Evolutionary conservation across 2,329 filamentous ascomycete genomes (phyloP), one percentile per base, ranked within the genome.

Genomic region (Dothideomycetidae sp.): DNA sequence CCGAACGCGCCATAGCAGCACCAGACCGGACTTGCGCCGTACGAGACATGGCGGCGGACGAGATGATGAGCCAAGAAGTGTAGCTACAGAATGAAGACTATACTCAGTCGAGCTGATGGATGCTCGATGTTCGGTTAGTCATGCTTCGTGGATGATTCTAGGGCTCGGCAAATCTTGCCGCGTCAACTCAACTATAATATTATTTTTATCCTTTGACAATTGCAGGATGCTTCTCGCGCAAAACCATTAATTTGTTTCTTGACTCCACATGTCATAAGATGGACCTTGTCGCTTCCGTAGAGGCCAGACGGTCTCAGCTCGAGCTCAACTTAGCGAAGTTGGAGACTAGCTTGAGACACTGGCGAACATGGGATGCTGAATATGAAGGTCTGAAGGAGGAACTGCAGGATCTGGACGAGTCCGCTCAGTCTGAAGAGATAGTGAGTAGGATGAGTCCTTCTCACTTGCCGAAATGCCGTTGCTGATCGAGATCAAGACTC

Each of bases 341-440:
- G 13, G 73, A 73, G 39, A 74, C 79, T 50, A 77, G 81, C 5
- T 68, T 96, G 37, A 75, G 76, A 44, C 79, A 93, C 61, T 98
- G 88, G 88, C 80, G 82, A 46, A 78, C 77, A 38, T 92, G 82
- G 73, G 86, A 93, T 55, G 75, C 81, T 33, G 88, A 96, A 56
- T 96, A 96, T 57, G 83, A 93, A 53, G 74, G 78, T 15, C 68
- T 96, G 44, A 85, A 81, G 54, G 83, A 92, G 54, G 83, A 92
- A 50, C 71, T 96, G 18, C 60, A 73, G 36, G 64, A 62, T 3
- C 54, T 78, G 16, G 55, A 66, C 23, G 55, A 64, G 29, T 60
- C 63, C 35, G 57, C 70, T 39, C 58, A 61, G 18, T 59, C 62
- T 4, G 59, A 70, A 12, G 68, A 75, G 17, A 68, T 85, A 17